Evolutionary conservation across 805 yeast species (phyloP), one percentile per base, ranked within the genome.

Genomic region (Monosporozyma aerobia): DNA sequence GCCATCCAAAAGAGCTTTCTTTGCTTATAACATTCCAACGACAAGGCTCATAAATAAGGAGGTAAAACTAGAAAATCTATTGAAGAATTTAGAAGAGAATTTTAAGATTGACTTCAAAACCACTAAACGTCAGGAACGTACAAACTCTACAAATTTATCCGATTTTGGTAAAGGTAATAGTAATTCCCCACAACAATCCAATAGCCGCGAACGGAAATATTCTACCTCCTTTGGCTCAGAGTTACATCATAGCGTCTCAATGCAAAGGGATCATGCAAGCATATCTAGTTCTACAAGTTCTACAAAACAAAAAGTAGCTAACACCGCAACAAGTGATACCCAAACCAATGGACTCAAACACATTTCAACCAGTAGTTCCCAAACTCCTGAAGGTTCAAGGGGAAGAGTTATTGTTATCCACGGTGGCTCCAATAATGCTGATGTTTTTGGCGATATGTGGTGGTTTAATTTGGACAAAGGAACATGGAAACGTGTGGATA

Each of bases 391-490:
- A n/a, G 10, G 41, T 19, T 25, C 44, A 13, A 39, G 22, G 9
- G 57, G 56, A 9, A 58, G 58, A 25, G 57, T 61, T 7, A 49
- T 72, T 6, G 57, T 70, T 0, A 54, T 69, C 1, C 76, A 73
- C 53, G 77, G 77, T 25, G 77, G 77, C 3, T 70, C 75, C 0
- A 56, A 67, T 47, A 61, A 64, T 29, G 46, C 51, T 9, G 62
- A 68, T 16, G 71, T 77, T 10, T 59, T 67, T 27, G 77, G 79
- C 29, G 82, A 78, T 62, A 58, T 73, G 58, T 79, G 82, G 82
- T 69, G 72, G 67, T 78, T 76, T 55, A 75, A 76, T 55, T 57
- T 78, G 27, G 71, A 69, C 30, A 57, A 67, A 1, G 79, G 75
- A 53, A 59, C 61, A 1, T 79, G 83, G 83, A 53, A 53, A 14